phyloP scores from a whole-genome alignment of 2,329 filamentous ascomycete genomes.

The Cladosporium sp. region DNA sequence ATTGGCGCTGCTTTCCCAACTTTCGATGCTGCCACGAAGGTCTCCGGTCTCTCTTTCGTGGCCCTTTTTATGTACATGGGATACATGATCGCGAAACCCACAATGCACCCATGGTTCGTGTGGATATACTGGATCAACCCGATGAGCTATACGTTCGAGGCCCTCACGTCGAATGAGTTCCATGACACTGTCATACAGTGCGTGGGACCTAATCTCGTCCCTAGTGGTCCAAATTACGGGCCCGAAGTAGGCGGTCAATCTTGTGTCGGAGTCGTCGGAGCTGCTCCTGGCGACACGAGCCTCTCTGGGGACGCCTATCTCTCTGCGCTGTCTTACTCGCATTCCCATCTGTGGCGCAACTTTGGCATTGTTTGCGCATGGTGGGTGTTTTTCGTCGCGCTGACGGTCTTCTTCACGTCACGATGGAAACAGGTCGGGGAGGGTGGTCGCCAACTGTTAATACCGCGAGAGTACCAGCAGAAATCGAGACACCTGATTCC shows the following conservation, averaged over 20 bases:
- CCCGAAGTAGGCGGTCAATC: slow-evolving; percentile 29
- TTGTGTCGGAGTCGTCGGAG: slow-evolving; percentile 50
- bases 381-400: slow-evolving; percentile 56
- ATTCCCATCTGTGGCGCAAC: slow-evolving; percentile 49
- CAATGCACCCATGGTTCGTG: slow-evolving; percentile 18
- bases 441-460: slow-evolving; percentile 43
- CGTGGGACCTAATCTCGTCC: slow-evolving; percentile 39
- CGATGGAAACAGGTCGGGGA: slow-evolving; percentile 49
- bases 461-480: slow-evolving; percentile 57
- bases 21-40: slow-evolving; percentile 28
- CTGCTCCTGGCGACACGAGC: slow-evolving; percentile 49
- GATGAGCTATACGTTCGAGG: slow-evolving; percentile 29
- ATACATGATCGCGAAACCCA: slow-evolving; percentile 30
- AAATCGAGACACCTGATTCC: slow-evolving; percentile 26
- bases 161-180: slow-evolving; percentile 52
- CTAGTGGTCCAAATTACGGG: slow-evolving; percentile 36
- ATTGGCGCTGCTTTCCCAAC: slow-evolving; percentile 32
- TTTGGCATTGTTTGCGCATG: slow-evolving; percentile 64
- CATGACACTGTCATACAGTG: slow-evolving; percentile 54
- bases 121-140: slow-evolving; percentile 48
- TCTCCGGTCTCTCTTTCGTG: slow-evolving; percentile 27
- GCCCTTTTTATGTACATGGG: slow-evolving; percentile 4
- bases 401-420: slow-evolving; percentile 57
- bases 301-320: slow-evolving; percentile 63
- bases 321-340: slow-evolving; percentile 45